Percentiles rank a stretch among this genome's conserved stretches.
phyloP scores from a whole-genome alignment of 2,329 filamentous ascomycete species.

The Colletotrichum spaethianum region DNA sequence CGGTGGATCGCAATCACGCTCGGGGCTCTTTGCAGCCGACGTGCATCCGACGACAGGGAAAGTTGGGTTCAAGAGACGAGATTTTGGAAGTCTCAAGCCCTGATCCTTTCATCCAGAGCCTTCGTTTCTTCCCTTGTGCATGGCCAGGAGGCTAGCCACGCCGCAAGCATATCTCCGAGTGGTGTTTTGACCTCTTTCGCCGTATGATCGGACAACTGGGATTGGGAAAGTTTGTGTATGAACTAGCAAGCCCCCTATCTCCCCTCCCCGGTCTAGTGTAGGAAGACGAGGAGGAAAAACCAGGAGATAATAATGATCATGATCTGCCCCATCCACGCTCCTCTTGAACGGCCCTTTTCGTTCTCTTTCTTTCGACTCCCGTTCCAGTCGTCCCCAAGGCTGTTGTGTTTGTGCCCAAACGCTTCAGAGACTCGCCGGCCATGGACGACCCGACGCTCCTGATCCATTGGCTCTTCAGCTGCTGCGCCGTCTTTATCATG shows the following conservation, averaged over 20 bases:
- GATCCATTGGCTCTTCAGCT: conserved; percentile 47
- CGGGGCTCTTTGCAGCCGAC: conserved; percentile 15
- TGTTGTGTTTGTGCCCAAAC: neutral
- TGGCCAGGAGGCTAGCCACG: conserved; percentile 12
- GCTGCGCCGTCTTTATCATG: conserved; percentile 45
- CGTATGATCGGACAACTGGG: conserved; percentile 21
- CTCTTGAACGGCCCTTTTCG: conserved; percentile 19
- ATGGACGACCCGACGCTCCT: conserved; percentile 43
- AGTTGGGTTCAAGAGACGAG: conserved; percentile 13
- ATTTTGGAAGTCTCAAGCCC: conserved; percentile 29
- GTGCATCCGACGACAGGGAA: conserved; percentile 25
- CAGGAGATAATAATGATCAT: conserved; percentile 37
- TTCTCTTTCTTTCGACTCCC: conserved; percentile 11
- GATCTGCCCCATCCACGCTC: conserved; percentile 24
- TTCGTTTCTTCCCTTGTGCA: neutral
- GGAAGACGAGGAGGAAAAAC: neutral
- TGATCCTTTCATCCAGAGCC: conserved; percentile 27
- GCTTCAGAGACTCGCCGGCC: conserved; percentile 32
- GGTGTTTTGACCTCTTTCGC: conserved; percentile 11
- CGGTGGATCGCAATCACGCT: conserved; percentile 36
- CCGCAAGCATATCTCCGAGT: conserved; percentile 13
- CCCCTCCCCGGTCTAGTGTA: neutral
- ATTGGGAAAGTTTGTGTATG: conserved; percentile 10
- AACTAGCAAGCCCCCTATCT: conserved; percentile 25
- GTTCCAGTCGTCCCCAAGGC: neutral